Evolutionary conservation across 2,329 filamentous ascomycete species (phyloP).

Genomic region (Sporothrix euskadiensis): DNA sequence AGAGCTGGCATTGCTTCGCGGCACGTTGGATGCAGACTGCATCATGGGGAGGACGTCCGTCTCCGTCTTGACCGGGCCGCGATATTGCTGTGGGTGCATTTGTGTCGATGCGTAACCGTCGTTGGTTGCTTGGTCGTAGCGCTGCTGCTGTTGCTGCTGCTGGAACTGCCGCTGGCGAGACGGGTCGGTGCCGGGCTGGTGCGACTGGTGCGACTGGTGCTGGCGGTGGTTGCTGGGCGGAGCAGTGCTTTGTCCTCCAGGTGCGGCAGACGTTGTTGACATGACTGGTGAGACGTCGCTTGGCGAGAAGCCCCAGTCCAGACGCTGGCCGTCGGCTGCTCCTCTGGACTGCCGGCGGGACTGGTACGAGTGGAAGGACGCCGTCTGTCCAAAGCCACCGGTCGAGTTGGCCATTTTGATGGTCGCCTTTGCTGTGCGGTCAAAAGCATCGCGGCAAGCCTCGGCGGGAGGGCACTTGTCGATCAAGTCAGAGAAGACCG

Average conservation of each 20-base stretch:
- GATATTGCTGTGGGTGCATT: constrained; percentile 33
- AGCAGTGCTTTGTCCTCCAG: neutral
- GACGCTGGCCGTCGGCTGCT: constrained; percentile 34
- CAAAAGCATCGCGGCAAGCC: constrained; percentile 91
- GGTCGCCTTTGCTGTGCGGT: constrained; percentile 91
- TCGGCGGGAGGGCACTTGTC: constrained; percentile 94
- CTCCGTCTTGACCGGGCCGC: constrained; percentile 42
- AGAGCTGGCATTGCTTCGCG: constrained; percentile 43
- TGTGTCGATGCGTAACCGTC: constrained; percentile 24
- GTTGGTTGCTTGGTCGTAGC: neutral
- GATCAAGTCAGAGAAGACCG: constrained; percentile 85
- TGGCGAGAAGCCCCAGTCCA: constrained; percentile 30
- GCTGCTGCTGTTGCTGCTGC: constrained; percentile 10
- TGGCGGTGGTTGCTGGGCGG: constrained; percentile 17
- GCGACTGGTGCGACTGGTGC: constrained; percentile 32
- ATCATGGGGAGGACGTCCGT: constrained; percentile 44
- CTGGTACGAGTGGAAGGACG: constrained; percentile 24
- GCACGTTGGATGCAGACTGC: constrained; percentile 45
- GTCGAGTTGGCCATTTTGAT: constrained; percentile 92
- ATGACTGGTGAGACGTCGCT: constrained; percentile 24
- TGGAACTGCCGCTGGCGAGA: constrained; percentile 38
- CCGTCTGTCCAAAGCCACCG: constrained; percentile 68
- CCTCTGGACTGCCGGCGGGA: constrained; percentile 36
- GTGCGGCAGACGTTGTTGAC: constrained; percentile 31
- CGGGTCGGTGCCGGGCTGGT: constrained; percentile 13